Evolutionary conservation across 2,329 filamentous ascomycete genomes (phyloP), one percentile per base, ranked within the genome.

Genomic region (Aspergillus transmontanensis): DNA sequence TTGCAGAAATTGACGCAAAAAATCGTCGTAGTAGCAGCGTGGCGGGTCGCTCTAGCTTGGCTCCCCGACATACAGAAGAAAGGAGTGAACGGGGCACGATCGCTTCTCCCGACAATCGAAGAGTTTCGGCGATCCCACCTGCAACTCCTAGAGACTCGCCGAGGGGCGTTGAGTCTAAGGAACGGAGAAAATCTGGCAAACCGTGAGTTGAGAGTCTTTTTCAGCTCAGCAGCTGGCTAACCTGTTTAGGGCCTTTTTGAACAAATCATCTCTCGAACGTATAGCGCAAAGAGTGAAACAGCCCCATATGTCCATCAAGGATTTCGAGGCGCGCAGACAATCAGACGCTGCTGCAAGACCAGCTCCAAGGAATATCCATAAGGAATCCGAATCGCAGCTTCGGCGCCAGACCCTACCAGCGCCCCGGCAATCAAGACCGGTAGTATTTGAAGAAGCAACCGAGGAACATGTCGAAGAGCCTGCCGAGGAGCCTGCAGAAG

Each of bases 11-110:
- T 14, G 5, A 57, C 39, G 30, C 39, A 59, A 32, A 64, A 23
- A 23, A 50, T 5, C 54, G 61, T 5, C 57, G 36, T 19, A 73
- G 34, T 61, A 72, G 41, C 68, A 76, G 60, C 68, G 63, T 65
- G 6, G 5, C 61, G 21, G 57, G 28, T 11, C 32, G 39, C 53
- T 59, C 60, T 16, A 61, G 58, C 6, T 45, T 19, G 6, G 51
- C 60, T 16, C 50, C 19, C 45, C 51, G 34, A 6, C 58, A 21
- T 53, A n/a, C 57, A 41, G 19, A 51, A 28, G 48, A 28, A 14
- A 32, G 34, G 30, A 55, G 23, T 39, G 26, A 54, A 26, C 45
- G 50, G 16, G 21, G 19, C 21, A 55, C 56, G 28, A 32, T 45
- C 11, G 39, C 48, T n/a, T 30, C 57, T 48, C 39, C 48, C 2